phyloP scores from a whole-genome alignment of 2,329 filamentous ascomycete genomes.

The Cladophialophora carrionii region DNA sequence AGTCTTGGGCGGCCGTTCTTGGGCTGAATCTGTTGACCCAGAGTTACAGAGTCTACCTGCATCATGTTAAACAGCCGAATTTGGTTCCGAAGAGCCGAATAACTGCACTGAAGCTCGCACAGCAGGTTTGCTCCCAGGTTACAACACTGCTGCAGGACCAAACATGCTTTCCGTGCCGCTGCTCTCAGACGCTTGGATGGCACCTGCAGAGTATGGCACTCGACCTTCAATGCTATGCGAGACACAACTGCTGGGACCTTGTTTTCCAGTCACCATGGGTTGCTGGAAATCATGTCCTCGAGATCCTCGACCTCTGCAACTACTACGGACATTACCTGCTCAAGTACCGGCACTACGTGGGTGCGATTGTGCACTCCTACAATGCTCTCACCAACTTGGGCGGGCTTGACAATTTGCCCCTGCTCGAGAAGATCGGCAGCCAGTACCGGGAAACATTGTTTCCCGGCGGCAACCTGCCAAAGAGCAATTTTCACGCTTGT shows the following conservation, averaged over 20 bases:
- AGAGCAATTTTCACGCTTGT: slow-evolving; percentile 38
- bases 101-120: slow-evolving; percentile 38
- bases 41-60: slow-evolving; percentile 35
- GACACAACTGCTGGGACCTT: slow-evolving; percentile 38
- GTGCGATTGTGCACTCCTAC: slow-evolving; percentile 40
- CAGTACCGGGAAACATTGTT: slow-evolving; percentile 38
- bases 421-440: slow-evolving; percentile 37
- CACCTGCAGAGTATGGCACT: slow-evolving; percentile 37
- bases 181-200: slow-evolving; percentile 39
- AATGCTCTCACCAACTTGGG: slow-evolving; percentile 37
- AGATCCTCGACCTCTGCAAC: slow-evolving; percentile 39
- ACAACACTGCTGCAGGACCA: slow-evolving; percentile 34
- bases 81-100: slow-evolving; percentile 36
- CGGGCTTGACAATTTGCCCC: slow-evolving; percentile 34
- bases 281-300: slow-evolving; percentile 39
- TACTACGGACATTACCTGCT: slow-evolving; percentile 41
- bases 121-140: slow-evolving; percentile 36
- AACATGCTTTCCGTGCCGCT: slow-evolving; percentile 40
- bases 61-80: slow-evolving; percentile 18
- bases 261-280: slow-evolving; percentile 42
- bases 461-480: slow-evolving; percentile 37
- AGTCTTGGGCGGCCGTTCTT: slow-evolving; percentile 33
- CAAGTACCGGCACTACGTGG: slow-evolving; percentile 40
- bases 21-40: slow-evolving; percentile 37
- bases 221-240: slow-evolving; percentile 37